Conservation (phyloP, 257 asterid species). For the Solanum gandarillasii region DNA sequence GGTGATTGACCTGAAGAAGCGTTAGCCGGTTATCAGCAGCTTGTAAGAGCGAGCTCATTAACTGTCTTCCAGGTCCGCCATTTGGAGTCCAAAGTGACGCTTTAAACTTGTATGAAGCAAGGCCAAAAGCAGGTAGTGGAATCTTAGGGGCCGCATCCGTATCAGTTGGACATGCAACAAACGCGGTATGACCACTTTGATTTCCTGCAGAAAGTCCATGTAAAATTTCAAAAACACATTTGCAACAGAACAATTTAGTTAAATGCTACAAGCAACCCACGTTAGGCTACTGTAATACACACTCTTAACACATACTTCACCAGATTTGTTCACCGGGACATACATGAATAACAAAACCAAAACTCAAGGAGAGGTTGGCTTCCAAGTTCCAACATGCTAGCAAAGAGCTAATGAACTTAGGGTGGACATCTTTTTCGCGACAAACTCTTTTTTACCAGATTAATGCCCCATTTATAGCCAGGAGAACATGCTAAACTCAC, state of each 20-base stretch:
- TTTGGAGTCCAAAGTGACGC: constrained; percentile 66
- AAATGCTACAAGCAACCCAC: neutral
- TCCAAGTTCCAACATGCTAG: neutral
- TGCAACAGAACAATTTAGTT: neutral
- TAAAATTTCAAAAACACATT: neutral
- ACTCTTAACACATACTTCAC: neutral
- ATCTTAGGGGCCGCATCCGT: constrained; percentile 42
- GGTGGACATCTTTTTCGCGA: neutral
- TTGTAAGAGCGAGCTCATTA: constrained; percentile 48
- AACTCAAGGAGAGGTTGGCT: neutral
- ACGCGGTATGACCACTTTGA: constrained; percentile 34
- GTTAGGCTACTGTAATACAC: neutral
- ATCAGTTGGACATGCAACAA: constrained; percentile 35
- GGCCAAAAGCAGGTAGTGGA: constrained; percentile 71
- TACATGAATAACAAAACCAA: neutral
- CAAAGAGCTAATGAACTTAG: neutral
- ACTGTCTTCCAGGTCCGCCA: constrained; percentile 34
- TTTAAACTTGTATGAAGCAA: constrained; percentile 72
- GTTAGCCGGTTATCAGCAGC: constrained; percentile 63
- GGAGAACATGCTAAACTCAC: neutral
- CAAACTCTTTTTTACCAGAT: neutral
- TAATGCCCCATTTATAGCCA: neutral
- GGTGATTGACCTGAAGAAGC: constrained; percentile 57
- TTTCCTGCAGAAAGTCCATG: constrained; percentile 30
- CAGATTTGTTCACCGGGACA: neutral